phyloP scores from a whole-genome alignment of 2,329 filamentous ascomycete genomes.

The Sclerotinia trifoliorum region DNA sequence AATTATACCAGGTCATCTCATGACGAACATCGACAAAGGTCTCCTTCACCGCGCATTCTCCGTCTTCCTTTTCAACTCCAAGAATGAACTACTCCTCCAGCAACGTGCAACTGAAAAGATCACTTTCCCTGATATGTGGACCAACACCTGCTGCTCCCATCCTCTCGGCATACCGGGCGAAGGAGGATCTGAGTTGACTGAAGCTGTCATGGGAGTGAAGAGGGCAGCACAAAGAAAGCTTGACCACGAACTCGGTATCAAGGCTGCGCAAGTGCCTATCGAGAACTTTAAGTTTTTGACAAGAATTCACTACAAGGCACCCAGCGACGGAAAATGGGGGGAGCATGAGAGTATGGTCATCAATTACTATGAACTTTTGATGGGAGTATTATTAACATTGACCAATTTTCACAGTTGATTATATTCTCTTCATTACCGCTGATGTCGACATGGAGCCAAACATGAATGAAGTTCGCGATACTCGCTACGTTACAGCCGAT shows the following conservation, averaged over 20 bases:
- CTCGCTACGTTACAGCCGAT: conserved; percentile 77
- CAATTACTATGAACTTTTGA: conserved; percentile 16
- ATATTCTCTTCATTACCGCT: conserved; percentile 97
- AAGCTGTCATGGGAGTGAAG: conserved; percentile 83
- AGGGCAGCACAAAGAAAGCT: conserved; percentile 90
- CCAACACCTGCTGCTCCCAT: conserved; percentile 98
- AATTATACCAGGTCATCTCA: conserved; percentile 73
- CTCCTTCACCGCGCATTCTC: conserved; percentile 97
- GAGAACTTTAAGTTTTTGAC: conserved; percentile 93
- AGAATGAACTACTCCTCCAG: conserved; percentile 90
- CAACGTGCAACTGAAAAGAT: conserved; percentile 97
- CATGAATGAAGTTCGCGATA: conserved; percentile 84
- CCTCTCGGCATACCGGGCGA: conserved; percentile 88
- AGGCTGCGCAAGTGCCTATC: conserved; percentile 80
- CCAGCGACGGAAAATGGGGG: conserved; percentile 96
- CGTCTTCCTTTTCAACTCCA: conserved; percentile 93
- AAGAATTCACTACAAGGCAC: conserved; percentile 96
- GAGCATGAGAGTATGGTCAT: conserved; percentile 85
- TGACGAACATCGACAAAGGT: conserved; percentile 97
- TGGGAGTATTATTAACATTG: conserved; percentile 23
- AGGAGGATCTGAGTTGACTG: conserved; percentile 77
- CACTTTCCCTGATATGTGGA: conserved; percentile 99
- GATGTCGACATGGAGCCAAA: conserved; percentile 82
- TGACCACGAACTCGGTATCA: conserved; percentile 92
- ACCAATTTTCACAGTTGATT: conserved; percentile 66